phyloP scores from a whole-genome alignment of 768 basidiomycete genomes.

The Podaxis mareebaensis region DNA sequence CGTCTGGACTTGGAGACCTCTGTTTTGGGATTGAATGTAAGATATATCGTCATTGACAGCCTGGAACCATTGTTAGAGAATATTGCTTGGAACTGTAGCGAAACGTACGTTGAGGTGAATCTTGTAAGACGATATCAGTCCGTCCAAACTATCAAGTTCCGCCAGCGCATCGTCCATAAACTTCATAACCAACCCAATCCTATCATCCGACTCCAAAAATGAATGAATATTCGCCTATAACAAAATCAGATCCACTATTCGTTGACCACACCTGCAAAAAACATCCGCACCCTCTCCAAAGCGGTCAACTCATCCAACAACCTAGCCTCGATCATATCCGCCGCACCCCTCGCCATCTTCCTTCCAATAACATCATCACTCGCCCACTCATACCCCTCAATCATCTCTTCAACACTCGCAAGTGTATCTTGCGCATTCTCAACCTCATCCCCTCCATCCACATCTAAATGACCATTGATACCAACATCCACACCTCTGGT shows the following conservation, averaged over 20 bases:
- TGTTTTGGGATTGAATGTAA: constrained; percentile 94
- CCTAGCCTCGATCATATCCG: constrained; percentile 90
- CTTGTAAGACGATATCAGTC: constrained; percentile 89
- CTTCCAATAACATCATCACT: constrained; percentile 73
- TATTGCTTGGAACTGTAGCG: background rate
- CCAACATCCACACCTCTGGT: background rate
- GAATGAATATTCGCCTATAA: constrained; percentile 93
- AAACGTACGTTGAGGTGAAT: constrained; percentile 88
- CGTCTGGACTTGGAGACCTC: constrained; percentile 95
- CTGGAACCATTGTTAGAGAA: constrained; percentile 39
- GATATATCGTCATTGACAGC: constrained; percentile 94
- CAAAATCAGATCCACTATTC: constrained; percentile 12
- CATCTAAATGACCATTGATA: constrained; percentile 42
- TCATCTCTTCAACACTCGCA: constrained; percentile 95
- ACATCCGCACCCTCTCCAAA: constrained; percentile 75
- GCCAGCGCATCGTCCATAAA: constrained; percentile 86
- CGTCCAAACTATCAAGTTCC: constrained; percentile 90
- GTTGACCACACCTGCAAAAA: constrained; percentile 5
- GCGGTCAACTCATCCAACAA: constrained; percentile 89
- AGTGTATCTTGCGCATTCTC: constrained; percentile 82
- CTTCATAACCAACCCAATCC: constrained; percentile 81
- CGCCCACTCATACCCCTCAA: constrained; percentile 98
- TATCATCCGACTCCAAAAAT: constrained; percentile 94
- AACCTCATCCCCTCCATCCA: constrained; percentile 52
- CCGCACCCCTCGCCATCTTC: constrained; percentile 68